Evolutionary conservation across 495 filamentous ascomycete species (phyloP), one percentile per base, ranked within the genome.

Genomic region (Bacidia gigantensis): DNA sequence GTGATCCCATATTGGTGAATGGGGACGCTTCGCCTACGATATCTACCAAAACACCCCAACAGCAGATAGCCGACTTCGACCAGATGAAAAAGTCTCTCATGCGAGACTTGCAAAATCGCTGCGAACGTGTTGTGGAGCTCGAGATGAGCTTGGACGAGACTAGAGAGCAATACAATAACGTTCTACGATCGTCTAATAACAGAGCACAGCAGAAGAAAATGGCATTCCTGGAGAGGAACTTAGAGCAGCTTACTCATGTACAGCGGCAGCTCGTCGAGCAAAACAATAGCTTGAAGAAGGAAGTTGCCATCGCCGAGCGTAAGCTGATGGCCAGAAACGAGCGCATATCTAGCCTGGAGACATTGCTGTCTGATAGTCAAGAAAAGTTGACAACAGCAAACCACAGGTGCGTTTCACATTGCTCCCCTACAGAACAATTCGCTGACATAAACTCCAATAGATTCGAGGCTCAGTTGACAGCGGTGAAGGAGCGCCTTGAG

Each of bases 131-230:
- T 41, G 92, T 98, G 23, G 92, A 98, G 69, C 79, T 98, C 25
- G 92, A 98, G 63, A 97, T 98, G 58, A 92, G 86, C 22, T 73
- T 98, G 26, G 92, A 98, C 61, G 88, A 95, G 70, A 94, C 92
- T 3, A 81, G 92, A 45, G 93, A 98, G 70, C 92, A 97, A 67
- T 98, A 98, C 68, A 96, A 97, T 72, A 94, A 94, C 58, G 90
- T 98, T 44, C 78, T 98, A 35, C 82, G 90, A 26, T 86, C 86
- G 18, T 94, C 87, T 50, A 97, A 97, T 74, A 96, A 93, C 73
- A 84, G 89, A 35, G 88, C 89, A 21, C 92, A 98, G 69, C 92
- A 97, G 68, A 98, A 98, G 81, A 98, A 97, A 77, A 96, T 98
- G 87, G 92, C 89, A 5, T 98, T 98, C 79, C 71, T 98, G 41